Percentiles rank a stretch among this genome's conserved stretches.
Evolutionary conservation across 768 basidiomycete genomes (phyloP).

Genomic region (Hypholoma fasciculare): DNA sequence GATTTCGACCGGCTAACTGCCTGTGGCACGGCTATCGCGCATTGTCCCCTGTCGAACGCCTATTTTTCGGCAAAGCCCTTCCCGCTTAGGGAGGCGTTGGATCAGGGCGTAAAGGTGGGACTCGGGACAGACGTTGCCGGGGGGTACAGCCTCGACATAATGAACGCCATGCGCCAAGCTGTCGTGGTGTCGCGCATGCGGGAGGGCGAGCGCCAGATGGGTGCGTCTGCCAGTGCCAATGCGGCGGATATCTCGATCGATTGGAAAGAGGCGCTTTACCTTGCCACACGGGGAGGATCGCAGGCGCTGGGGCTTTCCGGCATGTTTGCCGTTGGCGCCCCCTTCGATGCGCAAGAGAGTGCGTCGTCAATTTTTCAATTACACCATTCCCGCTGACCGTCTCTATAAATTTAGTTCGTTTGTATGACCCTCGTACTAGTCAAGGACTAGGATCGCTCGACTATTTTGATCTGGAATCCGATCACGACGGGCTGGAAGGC

Average conservation of each 20-base stretch:
- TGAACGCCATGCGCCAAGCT: conserved; percentile 78
- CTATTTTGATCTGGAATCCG: conserved; percentile 53
- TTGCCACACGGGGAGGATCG: conserved; percentile 83
- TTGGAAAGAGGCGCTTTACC: conserved; percentile 81
- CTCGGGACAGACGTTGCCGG: conserved; percentile 88
- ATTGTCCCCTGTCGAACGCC: conserved; percentile 87
- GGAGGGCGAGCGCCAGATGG: conserved; percentile 46
- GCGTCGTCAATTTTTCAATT: conserved; percentile 25
- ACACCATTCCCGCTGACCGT: not conserved
- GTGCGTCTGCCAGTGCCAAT: conserved; percentile 2
- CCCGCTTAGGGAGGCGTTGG: conserved; percentile 69
- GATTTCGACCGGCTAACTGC: conserved; percentile 51
- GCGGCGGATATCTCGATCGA: conserved; percentile 49
- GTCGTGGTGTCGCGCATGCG: conserved; percentile 72
- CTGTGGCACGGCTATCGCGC: conserved; percentile 67
- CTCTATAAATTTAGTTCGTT: conserved; percentile 34
- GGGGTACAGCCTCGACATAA: conserved; percentile 79
- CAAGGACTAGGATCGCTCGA: conserved; percentile 66
- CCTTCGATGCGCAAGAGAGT: conserved; percentile 81
- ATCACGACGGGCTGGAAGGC: too few relatives aligned
- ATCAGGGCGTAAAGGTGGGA: conserved; percentile 65
- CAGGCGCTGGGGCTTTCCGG: conserved; percentile 67
- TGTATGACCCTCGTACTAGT: conserved; percentile 41
- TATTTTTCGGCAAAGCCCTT: conserved; percentile 82
- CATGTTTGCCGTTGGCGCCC: conserved; percentile 56